Conservation (phyloP, 768 basidiomycete species). For the Amanita fuliginea region DNA sequence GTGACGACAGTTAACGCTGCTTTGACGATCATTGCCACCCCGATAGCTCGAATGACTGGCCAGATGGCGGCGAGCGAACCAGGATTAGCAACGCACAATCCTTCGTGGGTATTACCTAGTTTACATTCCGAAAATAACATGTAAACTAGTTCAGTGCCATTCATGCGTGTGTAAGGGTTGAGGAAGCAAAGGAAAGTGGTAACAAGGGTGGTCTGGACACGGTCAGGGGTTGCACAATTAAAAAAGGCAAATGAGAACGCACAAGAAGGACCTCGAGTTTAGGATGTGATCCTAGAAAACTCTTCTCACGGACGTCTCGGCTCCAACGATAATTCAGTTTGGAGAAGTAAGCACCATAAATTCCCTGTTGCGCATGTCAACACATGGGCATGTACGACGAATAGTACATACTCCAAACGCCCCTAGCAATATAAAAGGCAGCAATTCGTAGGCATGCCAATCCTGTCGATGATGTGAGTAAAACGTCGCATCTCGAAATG, state of each 20-base stretch:
- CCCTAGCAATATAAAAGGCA: conserved; percentile 79
- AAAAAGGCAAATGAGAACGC: conserved; percentile 14
- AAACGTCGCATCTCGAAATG: neutral
- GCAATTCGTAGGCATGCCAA: conserved; percentile 85
- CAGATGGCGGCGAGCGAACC: conserved; percentile 42
- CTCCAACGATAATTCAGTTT: conserved; percentile 88
- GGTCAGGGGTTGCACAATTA: neutral
- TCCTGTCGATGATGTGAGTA: conserved; percentile 35
- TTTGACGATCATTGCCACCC: conserved; percentile 76
- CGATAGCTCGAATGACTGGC: conserved; percentile 53
- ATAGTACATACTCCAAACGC: conserved; percentile 63
- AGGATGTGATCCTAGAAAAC: conserved; percentile 74
- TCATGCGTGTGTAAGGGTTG: conserved; percentile 87
- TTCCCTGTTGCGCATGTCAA: conserved; percentile 38
- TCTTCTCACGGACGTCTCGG: conserved; percentile 68
- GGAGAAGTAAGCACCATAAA: conserved; percentile 92
- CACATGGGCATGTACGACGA: conserved; percentile 6
- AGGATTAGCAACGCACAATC: conserved; percentile 63
- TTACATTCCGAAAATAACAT: conserved; percentile 85
- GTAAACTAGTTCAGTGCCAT: conserved; percentile 91
- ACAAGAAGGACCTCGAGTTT: conserved; percentile 77
- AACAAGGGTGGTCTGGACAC: conserved; percentile 55
- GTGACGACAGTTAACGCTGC: conserved; percentile 75
- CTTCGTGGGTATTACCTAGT: conserved; percentile 38
- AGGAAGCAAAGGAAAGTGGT: conserved; percentile 76